phyloP scores from a whole-genome alignment of 768 basidiomycete species.

The Tylopilus cervinicoccineus region DNA sequence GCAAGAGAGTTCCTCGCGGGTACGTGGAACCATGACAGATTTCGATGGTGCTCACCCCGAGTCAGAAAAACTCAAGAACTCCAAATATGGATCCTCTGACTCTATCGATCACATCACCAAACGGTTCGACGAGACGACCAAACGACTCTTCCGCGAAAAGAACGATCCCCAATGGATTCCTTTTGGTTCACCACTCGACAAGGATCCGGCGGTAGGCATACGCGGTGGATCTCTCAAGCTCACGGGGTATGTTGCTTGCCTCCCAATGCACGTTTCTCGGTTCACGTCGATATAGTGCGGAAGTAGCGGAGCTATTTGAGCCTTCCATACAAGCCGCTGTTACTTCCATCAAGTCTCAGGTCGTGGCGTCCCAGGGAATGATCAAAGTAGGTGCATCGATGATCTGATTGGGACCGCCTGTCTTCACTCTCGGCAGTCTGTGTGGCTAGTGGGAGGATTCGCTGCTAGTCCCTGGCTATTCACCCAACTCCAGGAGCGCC shows the following conservation, averaged over 20 bases:
- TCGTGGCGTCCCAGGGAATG: conserved; percentile 61
- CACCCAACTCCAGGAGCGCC: conserved; percentile 65
- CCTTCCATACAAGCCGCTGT: conserved; percentile 75
- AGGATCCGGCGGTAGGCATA: conserved; percentile 66
- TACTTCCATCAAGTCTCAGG: conserved; percentile 63
- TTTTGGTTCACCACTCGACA: conserved; percentile 77
- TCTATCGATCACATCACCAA: conserved; percentile 76
- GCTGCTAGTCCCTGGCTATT: conserved; percentile 83
- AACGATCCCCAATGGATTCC: conserved; percentile 67
- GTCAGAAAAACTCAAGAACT: conserved; percentile 66
- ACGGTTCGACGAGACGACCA: conserved; percentile 80
- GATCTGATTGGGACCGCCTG: neutral
- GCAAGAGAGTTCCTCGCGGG: conserved; percentile 72
- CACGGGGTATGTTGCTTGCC: conserved; percentile 48
- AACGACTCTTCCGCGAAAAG: conserved; percentile 69
- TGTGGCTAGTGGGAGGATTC: conserved; percentile 81
- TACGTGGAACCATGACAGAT: conserved; percentile 20
- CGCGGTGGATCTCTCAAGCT: conserved; percentile 69
- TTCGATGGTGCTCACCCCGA: conserved; percentile 4
- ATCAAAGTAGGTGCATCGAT: conserved; percentile 47
- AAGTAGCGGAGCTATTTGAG: conserved; percentile 72
- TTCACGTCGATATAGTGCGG: conserved; percentile 24
- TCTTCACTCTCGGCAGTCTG: conserved; percentile 45
- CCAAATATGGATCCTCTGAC: conserved; percentile 68
- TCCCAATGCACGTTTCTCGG: conserved; percentile 7